Evolutionary conservation across 202 grass and related monocot genomes (phyloP).

Genomic region (Hordeum pubiflorum): DNA sequence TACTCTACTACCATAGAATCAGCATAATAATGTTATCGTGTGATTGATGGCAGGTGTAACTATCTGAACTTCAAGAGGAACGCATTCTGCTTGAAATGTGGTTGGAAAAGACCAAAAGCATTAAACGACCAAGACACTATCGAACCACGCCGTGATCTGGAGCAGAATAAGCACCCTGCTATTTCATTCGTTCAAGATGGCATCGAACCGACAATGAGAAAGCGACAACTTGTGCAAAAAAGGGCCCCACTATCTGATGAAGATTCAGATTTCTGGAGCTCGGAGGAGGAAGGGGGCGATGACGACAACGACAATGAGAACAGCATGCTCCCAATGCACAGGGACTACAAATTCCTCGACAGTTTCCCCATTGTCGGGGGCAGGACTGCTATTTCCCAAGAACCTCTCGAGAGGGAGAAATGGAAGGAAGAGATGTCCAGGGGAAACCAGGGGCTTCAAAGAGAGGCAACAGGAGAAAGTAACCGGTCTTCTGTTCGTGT

Average conservation of each 20-base stretch:
- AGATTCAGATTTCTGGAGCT: constrained; percentile 57
- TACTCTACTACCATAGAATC: constrained; percentile 8
- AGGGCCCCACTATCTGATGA: constrained; percentile 20
- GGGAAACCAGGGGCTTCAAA: constrained; percentile 33
- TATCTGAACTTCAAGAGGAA: constrained; percentile 93
- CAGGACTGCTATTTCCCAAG: constrained; percentile 47
- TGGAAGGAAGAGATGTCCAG: constrained; percentile 78
- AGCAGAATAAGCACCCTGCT: constrained; percentile 22
- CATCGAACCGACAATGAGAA: constrained; percentile 1
- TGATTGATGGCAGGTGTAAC: constrained; percentile 64
- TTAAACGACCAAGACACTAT: constrained; percentile 49
- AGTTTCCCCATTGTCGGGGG: constrained; percentile 77
- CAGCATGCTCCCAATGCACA: not conserved
- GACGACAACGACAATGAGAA: not conserved
- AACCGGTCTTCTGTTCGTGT: not conserved
- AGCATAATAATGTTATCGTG: constrained; percentile 17
- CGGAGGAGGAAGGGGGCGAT: constrained; percentile 17
- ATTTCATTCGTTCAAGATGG: constrained; percentile 73
- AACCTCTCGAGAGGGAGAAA: constrained; percentile 43
- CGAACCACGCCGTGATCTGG: constrained; percentile 23
- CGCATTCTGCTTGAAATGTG: constrained; percentile 62
- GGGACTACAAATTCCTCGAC: constrained; percentile 33
- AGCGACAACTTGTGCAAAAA: constrained; percentile 18
- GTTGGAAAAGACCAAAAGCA: constrained; percentile 84
- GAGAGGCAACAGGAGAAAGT: not conserved